These are phyloP conservation scores for Phytophthora gonapodyides DNA, from an alignment of 352 stramenopile species.

Conservation along the genomic window DNA sequence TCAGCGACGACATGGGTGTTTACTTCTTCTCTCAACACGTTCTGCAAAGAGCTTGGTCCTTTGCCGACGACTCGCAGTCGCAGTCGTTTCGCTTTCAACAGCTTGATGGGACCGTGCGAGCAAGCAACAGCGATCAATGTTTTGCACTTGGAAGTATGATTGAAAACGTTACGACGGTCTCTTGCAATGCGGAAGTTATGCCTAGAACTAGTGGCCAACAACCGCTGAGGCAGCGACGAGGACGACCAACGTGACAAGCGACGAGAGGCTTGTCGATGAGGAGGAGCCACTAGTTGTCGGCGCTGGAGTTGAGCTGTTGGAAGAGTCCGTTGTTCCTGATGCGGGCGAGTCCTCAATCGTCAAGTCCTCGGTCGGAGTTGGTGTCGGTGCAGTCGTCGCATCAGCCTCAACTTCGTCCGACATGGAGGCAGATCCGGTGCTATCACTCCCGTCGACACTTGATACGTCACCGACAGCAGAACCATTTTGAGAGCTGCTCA, in stretches of 20 bases:
- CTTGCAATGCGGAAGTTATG: not conserved
- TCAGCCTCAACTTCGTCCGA: constrained; percentile 4
- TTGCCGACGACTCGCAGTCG: not conserved
- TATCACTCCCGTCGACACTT: constrained; percentile 6
- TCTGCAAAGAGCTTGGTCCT: not conserved
- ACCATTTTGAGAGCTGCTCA: not conserved
- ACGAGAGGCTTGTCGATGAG: not conserved
- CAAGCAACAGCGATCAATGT: no score
- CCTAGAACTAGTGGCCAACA: constrained; percentile 2
- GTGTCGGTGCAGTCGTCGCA: constrained; percentile 4
- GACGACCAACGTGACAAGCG: not conserved
- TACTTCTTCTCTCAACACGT: not conserved
- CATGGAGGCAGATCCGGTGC: not conserved
- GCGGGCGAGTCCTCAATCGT: constrained; percentile 9
- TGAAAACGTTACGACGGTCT: no score
- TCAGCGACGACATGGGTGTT: constrained; percentile 19
- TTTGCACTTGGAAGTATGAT: no score
- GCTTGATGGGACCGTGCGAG: no score
- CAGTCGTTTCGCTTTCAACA: constrained; percentile 23
- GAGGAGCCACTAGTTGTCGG: constrained; percentile 17
- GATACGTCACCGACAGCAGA: constrained; percentile 6
- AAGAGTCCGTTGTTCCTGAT: constrained; percentile 13
- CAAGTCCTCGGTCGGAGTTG: constrained; percentile 24
- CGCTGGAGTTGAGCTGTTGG: constrained; percentile 15
- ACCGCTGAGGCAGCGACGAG: not conserved